Conservation (phyloP, 345 rosid genomes). For the Linum usitatissimum region DNA sequence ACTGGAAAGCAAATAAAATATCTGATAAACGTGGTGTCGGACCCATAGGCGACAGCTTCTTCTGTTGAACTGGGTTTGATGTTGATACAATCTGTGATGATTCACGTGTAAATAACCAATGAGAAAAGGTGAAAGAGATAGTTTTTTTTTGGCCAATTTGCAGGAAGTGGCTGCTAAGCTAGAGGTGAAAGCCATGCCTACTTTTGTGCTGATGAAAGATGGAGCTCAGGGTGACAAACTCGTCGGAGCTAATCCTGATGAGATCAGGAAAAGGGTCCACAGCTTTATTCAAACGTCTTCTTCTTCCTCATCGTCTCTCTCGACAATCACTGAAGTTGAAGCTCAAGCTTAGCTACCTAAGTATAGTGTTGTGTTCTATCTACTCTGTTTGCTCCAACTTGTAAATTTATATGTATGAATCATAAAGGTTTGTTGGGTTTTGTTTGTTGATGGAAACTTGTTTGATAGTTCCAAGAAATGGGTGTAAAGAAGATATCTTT, state of each 20-base stretch:
- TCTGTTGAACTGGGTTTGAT: not conserved
- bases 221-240: constrained; percentile 54
- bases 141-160: not conserved
- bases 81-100: not conserved
- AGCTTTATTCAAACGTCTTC: constrained; percentile 40
- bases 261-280: constrained; percentile 70
- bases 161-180: constrained; percentile 66
- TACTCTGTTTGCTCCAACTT: no score
- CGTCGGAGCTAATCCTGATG: constrained; percentile 87
- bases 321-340: no score
- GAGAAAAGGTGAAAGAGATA: not conserved
- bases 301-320: not conserved
- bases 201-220: constrained; percentile 62
- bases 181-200: constrained; percentile 92
- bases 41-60: not conserved
- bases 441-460: no score
- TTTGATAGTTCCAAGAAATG: no score
- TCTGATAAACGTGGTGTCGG: not conserved
- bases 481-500: no score
- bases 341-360: no score
- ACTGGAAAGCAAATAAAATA: no score
- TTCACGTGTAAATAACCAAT: not conserved
- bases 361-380: no score
- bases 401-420: no score
- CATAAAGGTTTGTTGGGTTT: no score